phyloP scores from a whole-genome alignment of 2,329 filamentous ascomycete genomes.

The Pyricularia pennisetigena region DNA sequence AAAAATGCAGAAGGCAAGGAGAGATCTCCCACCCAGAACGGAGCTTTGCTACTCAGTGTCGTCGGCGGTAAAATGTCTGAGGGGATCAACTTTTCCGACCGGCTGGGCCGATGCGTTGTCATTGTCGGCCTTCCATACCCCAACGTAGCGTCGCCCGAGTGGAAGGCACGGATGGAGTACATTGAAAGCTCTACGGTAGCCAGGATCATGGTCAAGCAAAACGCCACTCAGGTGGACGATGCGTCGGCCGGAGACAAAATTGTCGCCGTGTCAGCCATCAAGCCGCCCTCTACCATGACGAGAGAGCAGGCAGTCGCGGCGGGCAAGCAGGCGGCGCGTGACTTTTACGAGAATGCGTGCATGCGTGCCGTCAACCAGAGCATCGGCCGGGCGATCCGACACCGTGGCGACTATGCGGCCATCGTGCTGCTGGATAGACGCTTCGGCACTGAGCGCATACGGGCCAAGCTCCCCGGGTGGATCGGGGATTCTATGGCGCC shows the following conservation, averaged over 20 bases:
- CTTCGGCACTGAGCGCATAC: constrained; percentile 66
- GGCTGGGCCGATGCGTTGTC: constrained; percentile 77
- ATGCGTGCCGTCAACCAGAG: constrained; percentile 98
- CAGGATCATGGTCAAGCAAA: constrained; percentile 19
- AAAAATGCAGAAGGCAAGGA: not conserved
- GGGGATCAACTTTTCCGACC: constrained; percentile 95
- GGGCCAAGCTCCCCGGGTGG: constrained; percentile 78
- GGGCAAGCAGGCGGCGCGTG: constrained; percentile 52
- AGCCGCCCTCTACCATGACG: constrained; percentile 8
- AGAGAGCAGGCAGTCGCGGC: constrained; percentile 20
- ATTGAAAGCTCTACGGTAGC: constrained; percentile 53
- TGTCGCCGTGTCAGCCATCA: not conserved
- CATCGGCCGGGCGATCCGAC: constrained; percentile 84
- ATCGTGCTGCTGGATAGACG: constrained; percentile 78
- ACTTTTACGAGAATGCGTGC: constrained; percentile 89
- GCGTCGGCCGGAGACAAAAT: not conserved
- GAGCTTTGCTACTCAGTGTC: constrained; percentile 78
- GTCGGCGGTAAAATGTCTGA: constrained; percentile 93
- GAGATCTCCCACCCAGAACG: constrained; percentile 26
- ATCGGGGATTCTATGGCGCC: constrained; percentile 58
- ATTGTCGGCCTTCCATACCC: constrained; percentile 92
- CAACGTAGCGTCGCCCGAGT: constrained; percentile 80
- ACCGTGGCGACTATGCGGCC: constrained; percentile 78
- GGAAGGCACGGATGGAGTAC: constrained; percentile 86
- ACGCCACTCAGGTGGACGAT: constrained; percentile 15